These are phyloP conservation scores for Arthrobotrys sinensis DNA, from an alignment of 2,329 filamentous ascomycete species.

Conservation along the genomic window DNA sequence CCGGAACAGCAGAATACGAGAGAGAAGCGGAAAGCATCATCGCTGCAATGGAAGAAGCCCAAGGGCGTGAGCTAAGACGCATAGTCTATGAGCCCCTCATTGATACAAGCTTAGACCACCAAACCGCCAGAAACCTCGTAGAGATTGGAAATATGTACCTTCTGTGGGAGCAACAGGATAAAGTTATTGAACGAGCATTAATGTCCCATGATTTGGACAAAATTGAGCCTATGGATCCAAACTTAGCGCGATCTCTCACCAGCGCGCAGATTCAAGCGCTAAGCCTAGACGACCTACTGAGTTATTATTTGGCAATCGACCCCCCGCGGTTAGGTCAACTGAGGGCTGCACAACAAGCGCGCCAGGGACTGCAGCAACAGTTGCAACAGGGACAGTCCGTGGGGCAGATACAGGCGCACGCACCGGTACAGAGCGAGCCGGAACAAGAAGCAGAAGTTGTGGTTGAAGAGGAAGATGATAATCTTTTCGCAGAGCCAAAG, in stretches of 20 bases:
- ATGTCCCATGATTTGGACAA: slow-evolving; percentile 12
- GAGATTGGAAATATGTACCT: slow-evolving; percentile 24
- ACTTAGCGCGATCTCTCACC: slow-evolving; percentile 3
- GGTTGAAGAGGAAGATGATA: neutral
- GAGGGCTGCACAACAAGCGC: slow-evolving; percentile 12
- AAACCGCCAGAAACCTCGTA: slow-evolving; percentile 13
- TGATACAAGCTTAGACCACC: slow-evolving; percentile 2
- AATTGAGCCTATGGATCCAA: slow-evolving; percentile 8
- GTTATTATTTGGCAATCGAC: slow-evolving; percentile 30
- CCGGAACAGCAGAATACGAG: slow-evolving; percentile 7
- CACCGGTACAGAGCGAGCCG: neutral
- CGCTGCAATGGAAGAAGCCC: slow-evolving; percentile 7
- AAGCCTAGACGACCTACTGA: neutral
- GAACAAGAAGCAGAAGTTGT: neutral
- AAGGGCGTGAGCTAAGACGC: slow-evolving; percentile 8
- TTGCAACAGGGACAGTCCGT: neutral
- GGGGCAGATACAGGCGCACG: neutral
- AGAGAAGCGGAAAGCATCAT: neutral
- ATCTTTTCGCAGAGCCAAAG: neutral
- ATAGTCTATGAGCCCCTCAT: slow-evolving; percentile 14
- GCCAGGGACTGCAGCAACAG: neutral
- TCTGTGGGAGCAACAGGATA: slow-evolving; percentile 11
- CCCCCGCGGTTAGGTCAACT: slow-evolving; percentile 6
- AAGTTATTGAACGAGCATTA: neutral
- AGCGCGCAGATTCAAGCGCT: neutral